A percentile compares a stretch with the other conserved stretches of the same genome.
phyloP scores from a whole-genome alignment of 257 asterid species.

The Schizonepeta tenuifolia region DNA sequence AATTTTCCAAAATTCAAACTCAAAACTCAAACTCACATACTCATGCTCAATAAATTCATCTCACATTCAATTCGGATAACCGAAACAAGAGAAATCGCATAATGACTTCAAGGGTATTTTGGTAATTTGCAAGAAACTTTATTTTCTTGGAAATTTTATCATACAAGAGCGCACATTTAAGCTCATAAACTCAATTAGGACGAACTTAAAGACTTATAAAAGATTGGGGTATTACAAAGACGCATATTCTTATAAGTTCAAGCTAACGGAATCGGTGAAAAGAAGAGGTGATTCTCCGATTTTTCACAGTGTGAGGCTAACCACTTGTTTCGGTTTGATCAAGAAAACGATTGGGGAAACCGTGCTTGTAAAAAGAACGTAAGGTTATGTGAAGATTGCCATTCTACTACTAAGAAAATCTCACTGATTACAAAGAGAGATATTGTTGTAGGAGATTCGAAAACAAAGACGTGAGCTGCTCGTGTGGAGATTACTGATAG shows the following conservation, averaged over 20 bases:
- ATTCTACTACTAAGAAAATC: slow-evolving; percentile 53
- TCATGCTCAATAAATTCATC: too few species aligned
- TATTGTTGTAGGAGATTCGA: slow-evolving; percentile 63
- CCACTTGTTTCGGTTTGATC: slow-evolving; percentile 61
- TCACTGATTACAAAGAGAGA: slow-evolving; percentile 56
- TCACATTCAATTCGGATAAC: too few species aligned
- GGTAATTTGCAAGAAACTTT: too few species aligned
- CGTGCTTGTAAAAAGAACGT: slow-evolving; percentile 59
- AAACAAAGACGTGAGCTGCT: slow-evolving; percentile 56
- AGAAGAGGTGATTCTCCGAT: slow-evolving; percentile 34
- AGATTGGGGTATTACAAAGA: too few species aligned
- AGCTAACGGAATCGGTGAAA: slow-evolving; percentile 37
- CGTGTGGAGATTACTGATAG: slow-evolving; percentile 80
- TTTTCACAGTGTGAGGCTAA: slow-evolving; percentile 67
- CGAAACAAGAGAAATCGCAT: too few species aligned
- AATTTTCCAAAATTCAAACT: too few species aligned
- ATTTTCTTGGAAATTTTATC: too few species aligned
- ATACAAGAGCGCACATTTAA: too few species aligned
- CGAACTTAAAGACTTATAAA: too few species aligned
- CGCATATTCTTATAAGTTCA: slow-evolving; percentile 30
- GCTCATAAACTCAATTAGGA: too few species aligned
- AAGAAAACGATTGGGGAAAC: slow-evolving; percentile 49
- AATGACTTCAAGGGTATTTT: too few species aligned
- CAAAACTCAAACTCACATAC: too few species aligned
- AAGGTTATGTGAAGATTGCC: slow-evolving; percentile 66